These are phyloP conservation scores for Coprinopsis cinerea DNA, from an alignment of 768 basidiomycete genomes.

Conservation along the genomic window DNA sequence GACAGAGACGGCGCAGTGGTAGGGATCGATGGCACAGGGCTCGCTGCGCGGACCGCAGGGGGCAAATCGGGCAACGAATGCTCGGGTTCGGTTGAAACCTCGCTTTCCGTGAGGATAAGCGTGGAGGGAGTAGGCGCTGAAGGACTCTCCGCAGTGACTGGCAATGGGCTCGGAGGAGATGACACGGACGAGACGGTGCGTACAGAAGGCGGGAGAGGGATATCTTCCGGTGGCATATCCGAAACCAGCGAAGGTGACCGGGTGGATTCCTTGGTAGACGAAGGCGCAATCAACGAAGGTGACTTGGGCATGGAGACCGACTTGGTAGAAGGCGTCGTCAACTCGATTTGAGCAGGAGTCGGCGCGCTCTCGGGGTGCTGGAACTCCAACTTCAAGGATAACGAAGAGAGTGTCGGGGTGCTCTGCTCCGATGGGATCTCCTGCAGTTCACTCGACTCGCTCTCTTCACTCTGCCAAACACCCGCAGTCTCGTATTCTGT, in stretches of 20 bases:
- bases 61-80: background rate
- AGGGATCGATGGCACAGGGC: slow-evolving; percentile 9
- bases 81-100: background rate
- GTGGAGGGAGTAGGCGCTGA: slow-evolving; percentile 6
- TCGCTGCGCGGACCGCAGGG: background rate
- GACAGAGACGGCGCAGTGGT: slow-evolving; percentile 14
- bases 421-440: slow-evolving; percentile 39
- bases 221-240: slow-evolving; percentile 22
- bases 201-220: slow-evolving; percentile 19
- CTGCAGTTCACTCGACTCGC: slow-evolving; percentile 28
- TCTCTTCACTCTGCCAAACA: slow-evolving; percentile 33
- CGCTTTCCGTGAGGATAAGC: background rate
- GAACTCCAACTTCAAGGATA: slow-evolving; percentile 9
- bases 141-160: slow-evolving; percentile 6
- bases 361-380: background rate
- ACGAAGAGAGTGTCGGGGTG: slow-evolving; percentile 35
- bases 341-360: slow-evolving; percentile 17
- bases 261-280: slow-evolving; percentile 17
- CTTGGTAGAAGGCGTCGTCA: slow-evolving; percentile 3
- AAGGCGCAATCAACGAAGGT: slow-evolving; percentile 7
- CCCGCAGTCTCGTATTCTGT: slow-evolving; percentile 49
- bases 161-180: slow-evolving; percentile 14
- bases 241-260: slow-evolving; percentile 25
- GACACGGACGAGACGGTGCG: slow-evolving; percentile 13
- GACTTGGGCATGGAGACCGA: slow-evolving; percentile 4